These are phyloP conservation scores for Amaranthus tricolor DNA, from an alignment of 179 eudicot species.

Conservation along the genomic window DNA sequence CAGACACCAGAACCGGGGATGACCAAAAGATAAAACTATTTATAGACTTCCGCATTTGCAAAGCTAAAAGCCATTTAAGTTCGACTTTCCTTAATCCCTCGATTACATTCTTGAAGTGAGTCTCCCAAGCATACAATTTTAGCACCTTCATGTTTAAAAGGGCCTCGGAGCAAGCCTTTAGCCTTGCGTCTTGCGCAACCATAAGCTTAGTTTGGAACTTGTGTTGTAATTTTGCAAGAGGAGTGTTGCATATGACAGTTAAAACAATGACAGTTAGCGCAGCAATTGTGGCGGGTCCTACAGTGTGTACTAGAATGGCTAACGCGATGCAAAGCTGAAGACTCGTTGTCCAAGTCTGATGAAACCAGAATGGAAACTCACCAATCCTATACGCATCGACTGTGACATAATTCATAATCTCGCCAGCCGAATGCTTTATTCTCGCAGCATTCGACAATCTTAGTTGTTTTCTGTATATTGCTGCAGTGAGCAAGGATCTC, in stretches of 20 bases:
- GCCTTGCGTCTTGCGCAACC: conserved; percentile 69
- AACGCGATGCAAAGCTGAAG: conserved; percentile 42
- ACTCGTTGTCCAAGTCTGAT: conserved; percentile 37
- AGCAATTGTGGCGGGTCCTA: conserved; percentile 38
- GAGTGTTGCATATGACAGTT: conserved; percentile 40
- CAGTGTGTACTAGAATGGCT: conserved; percentile 27
- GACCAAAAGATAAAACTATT: conserved; percentile 72
- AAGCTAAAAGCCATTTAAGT: conserved; percentile 50
- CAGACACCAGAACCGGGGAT: conserved; percentile 68
- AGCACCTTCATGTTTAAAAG: conserved; percentile 77
- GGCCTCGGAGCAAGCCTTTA: conserved; percentile 63
- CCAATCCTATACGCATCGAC: conserved; percentile 50
- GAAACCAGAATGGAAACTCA: conserved; percentile 46
- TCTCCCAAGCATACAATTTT: conserved; percentile 83
- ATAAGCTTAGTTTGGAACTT: conserved; percentile 61
- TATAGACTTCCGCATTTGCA: conserved; percentile 56
- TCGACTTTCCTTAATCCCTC: conserved; percentile 55
- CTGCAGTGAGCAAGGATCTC: conserved; percentile 40
- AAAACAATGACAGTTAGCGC: conserved; percentile 27
- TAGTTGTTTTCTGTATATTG: conserved; percentile 36
- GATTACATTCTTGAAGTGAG: conserved; percentile 51
- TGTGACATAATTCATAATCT: conserved; percentile 42
- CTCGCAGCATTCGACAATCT: conserved; percentile 34
- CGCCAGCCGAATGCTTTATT: conserved; percentile 35
- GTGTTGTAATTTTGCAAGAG: conserved; percentile 60